phyloP scores from a whole-genome alignment of 2,329 filamentous ascomycete species.

The Exophiala dermatitidis region DNA sequence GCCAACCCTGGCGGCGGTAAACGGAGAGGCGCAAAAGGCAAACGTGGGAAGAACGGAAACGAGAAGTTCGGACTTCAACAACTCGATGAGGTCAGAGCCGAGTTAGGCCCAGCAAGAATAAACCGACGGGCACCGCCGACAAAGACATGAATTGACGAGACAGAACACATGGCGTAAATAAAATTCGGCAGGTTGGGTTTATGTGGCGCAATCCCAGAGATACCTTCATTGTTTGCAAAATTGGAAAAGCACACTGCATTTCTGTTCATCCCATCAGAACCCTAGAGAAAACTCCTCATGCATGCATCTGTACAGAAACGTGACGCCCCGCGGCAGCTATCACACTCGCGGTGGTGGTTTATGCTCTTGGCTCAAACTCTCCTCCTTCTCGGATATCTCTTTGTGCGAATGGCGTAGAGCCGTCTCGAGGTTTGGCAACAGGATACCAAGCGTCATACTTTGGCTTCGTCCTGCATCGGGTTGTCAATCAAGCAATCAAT shows the following conservation, averaged over 20 bases:
- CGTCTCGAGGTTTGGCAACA: slow-evolving; percentile 30
- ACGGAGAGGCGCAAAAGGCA: slow-evolving; percentile 43
- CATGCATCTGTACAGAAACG: slow-evolving; percentile 21
- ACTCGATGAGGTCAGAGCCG: slow-evolving; percentile 79
- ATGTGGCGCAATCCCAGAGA: slow-evolving; percentile 11
- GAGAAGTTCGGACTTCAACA: slow-evolving; percentile 77
- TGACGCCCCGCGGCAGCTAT: neutral
- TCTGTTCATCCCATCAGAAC: slow-evolving; percentile 7
- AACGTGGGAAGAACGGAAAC: slow-evolving; percentile 69
- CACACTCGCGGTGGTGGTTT: neutral
- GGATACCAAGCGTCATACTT: slow-evolving; percentile 33
- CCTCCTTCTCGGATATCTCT: slow-evolving; percentile 13
- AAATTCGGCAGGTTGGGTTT: neutral
- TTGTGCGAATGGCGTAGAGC: slow-evolving; percentile 9
- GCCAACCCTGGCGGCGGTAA: slow-evolving; percentile 35
- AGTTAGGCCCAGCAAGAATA: slow-evolving; percentile 68
- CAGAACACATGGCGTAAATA: slow-evolving; percentile 1
- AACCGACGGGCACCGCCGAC: slow-evolving; percentile 28
- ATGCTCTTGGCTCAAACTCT: slow-evolving; percentile 6
- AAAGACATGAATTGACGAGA: slow-evolving; percentile 17
- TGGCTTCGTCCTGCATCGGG: slow-evolving; percentile 30
- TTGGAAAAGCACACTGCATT: slow-evolving; percentile 2
- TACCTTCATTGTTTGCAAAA: slow-evolving; percentile 13
- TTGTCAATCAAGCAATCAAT: neutral
- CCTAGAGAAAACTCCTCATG: slow-evolving; percentile 14